Evolutionary conservation across 208 protist genomes (phyloP).

Genomic region (Leishmania gerbilli): DNA sequence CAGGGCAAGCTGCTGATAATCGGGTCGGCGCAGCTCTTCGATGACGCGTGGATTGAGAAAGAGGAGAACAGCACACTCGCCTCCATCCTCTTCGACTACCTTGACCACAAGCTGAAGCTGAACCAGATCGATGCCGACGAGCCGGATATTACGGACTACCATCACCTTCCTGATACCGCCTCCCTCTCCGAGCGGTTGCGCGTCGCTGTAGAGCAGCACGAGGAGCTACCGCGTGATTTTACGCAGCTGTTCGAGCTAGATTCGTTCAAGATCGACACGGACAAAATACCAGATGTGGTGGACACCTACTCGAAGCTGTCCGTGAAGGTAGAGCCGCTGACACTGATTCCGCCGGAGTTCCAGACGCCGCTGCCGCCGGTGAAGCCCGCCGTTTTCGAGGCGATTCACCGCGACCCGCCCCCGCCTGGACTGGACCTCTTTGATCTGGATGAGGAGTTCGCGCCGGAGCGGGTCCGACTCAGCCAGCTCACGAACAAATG

Average conservation of each 20-base stretch:
- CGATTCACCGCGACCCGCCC: constrained; percentile 91
- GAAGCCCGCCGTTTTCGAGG: constrained; percentile 93
- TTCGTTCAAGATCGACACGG: constrained; percentile 95
- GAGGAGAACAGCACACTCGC: constrained; percentile 93
- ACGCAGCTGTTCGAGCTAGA: constrained; percentile 93
- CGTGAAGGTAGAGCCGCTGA: constrained; percentile 95
- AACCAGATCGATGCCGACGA: constrained; percentile 96
- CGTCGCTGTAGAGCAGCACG: constrained; percentile 95
- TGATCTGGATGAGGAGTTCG: constrained; percentile 97
- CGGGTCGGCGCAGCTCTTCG: constrained; percentile 90
- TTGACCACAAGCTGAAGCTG: constrained; percentile 85
- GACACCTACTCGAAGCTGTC: constrained; percentile 90
- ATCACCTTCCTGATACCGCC: constrained; percentile 95
- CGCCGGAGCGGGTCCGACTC: constrained; percentile 93
- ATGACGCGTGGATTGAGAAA: constrained; percentile 93
- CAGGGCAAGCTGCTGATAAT: constrained; percentile 92
- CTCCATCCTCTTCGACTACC: constrained; percentile 88
- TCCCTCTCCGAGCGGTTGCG: constrained; percentile 92
- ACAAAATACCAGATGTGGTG: constrained; percentile 93
- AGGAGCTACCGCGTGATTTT: constrained; percentile 95
- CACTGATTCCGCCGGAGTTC: constrained; percentile 96
- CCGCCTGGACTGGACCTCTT: constrained; percentile 95
- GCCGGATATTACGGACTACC: constrained; percentile 95
- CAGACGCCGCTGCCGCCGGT: constrained; percentile 94
- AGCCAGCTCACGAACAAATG: constrained; percentile 97